Conservation (phyloP, 805 yeast species). For the Yarrowia sp. region DNA sequence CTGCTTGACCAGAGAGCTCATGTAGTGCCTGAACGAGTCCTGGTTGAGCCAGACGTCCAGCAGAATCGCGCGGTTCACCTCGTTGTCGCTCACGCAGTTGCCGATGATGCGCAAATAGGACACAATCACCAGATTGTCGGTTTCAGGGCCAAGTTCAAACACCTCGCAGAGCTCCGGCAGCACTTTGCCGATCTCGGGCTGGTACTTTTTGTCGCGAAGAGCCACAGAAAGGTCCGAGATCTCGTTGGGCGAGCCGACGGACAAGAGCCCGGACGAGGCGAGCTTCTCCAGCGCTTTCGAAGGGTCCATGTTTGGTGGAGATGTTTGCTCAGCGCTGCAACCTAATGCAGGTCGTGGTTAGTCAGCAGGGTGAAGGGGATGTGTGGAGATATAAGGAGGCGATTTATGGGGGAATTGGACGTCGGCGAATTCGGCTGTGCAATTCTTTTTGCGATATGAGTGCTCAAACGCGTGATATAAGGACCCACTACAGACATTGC, state of each 20-base stretch:
- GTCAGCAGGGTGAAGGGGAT: no score
- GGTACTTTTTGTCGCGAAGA: not conserved
- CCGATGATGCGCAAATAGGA: constrained; percentile 12
- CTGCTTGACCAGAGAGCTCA: not conserved
- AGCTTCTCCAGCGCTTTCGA: not conserved
- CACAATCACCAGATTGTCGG: not conserved
- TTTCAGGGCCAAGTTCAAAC: not conserved
- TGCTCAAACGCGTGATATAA: no score
- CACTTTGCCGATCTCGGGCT: not conserved
- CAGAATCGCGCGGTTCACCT: not conserved
- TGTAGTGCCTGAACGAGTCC: not conserved
- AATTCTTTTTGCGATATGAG: no score
- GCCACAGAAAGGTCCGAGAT: not conserved
- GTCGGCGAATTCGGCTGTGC: no score
- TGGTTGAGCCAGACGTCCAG: not conserved
- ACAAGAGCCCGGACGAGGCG: not conserved
- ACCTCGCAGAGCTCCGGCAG: constrained; percentile 9
- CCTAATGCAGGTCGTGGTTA: no score
- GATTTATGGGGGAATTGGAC: no score
- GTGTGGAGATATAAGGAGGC: no score
- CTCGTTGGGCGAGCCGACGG: not conserved
- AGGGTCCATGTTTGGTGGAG: not conserved
- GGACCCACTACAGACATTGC: no score
- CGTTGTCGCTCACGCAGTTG: constrained; percentile 13
- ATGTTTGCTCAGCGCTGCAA: no score